Evolutionary conservation across 2,329 filamentous ascomycete genomes (phyloP), one percentile per base, ranked within the genome.

Genomic region (Sporothrix mexicana): DNA sequence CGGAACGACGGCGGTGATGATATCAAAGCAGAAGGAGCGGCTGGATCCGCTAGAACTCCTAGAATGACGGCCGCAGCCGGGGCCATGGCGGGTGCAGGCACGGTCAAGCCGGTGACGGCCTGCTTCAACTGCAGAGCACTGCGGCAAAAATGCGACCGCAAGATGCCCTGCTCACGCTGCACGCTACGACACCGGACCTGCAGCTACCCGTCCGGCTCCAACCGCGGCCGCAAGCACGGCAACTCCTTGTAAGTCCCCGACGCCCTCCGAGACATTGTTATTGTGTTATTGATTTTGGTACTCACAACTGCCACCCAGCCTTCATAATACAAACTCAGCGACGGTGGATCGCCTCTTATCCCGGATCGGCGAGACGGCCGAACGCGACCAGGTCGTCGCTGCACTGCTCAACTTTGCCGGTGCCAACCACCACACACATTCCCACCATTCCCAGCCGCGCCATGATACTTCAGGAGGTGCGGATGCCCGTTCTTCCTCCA

Each of bases 301-400:
- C 25, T 23, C 20, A 15, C 25, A 10, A 17, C 49, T 23, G 17
- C 23, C 49, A 17, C 2, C 3, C 43, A 70, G 59, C 30, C 69
- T 67, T 15, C 49, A 61, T 68, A 74, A 70, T 41, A 77, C 76
- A 53, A 75, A 76, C 41, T 76, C 75, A 8, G 73, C 73, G 49
- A 77, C 76, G 0, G 75, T 77, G 10, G 77, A 78, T 57, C 77
- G 77, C 70, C 76, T 79, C 6, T 71, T 78, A 4, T 74, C 74
- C 2, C 75, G 75, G 6, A 77, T 78, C 23, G 75, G 75, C 53
- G 76, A 78, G 69, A 77, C 76, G 2, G 71, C 76, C 17, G 73
- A 77, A 30, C 73, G 76, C 12, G 76, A 77, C 57, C 75, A 78
- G 59, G 75, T 76, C 7, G 75, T 76, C 10, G 75, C 75, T 12